Percentiles rank a stretch among this genome's conserved stretches.
Evolutionary conservation across 2,329 filamentous ascomycete species (phyloP).

Genomic region (Pseudopyrenochaeta lycopersici): DNA sequence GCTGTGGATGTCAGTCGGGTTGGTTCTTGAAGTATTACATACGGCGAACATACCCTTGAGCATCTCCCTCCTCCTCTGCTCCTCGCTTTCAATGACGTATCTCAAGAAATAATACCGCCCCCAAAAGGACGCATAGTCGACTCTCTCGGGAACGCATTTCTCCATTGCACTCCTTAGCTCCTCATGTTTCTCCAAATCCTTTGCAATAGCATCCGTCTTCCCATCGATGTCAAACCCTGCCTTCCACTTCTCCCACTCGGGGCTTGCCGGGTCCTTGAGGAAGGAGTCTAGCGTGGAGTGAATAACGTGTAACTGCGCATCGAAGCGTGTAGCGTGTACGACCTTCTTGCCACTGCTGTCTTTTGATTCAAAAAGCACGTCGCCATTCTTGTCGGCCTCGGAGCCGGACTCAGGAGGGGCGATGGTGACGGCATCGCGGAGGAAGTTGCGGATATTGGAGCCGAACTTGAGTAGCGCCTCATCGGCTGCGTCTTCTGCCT

Average conservation of each 20-base stretch:
- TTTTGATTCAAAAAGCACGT: slow-evolving; percentile 91
- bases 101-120: slow-evolving; percentile 93
- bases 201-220: slow-evolving; percentile 84
- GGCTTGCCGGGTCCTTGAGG: slow-evolving; percentile 78
- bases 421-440: slow-evolving; percentile 89
- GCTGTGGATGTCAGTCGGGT: slow-evolving; percentile 25
- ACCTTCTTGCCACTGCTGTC: slow-evolving; percentile 89
- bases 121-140: slow-evolving; percentile 94
- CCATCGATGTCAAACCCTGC: slow-evolving; percentile 79
- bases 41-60: slow-evolving; percentile 90
- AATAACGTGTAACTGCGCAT: slow-evolving; percentile 94
- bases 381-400: slow-evolving; percentile 54
- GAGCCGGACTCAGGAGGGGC: slow-evolving; percentile 70
- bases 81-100: slow-evolving; percentile 91
- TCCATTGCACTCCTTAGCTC: slow-evolving; percentile 92
- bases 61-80: slow-evolving; percentile 86
- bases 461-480: slow-evolving; percentile 94
- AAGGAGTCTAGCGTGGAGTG: slow-evolving; percentile 85
- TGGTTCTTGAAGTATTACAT: background rate
- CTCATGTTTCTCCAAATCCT: slow-evolving; percentile 83
- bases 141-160: slow-evolving; percentile 89
- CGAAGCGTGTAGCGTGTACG: slow-evolving; percentile 92
- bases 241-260: slow-evolving; percentile 78
- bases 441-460: slow-evolving; percentile 85
- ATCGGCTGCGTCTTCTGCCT: slow-evolving; percentile 93